Base-by-base conservation (phyloP, 2,329 filamentous ascomycete genomes). In the Hortaea werneckii region DNA sequence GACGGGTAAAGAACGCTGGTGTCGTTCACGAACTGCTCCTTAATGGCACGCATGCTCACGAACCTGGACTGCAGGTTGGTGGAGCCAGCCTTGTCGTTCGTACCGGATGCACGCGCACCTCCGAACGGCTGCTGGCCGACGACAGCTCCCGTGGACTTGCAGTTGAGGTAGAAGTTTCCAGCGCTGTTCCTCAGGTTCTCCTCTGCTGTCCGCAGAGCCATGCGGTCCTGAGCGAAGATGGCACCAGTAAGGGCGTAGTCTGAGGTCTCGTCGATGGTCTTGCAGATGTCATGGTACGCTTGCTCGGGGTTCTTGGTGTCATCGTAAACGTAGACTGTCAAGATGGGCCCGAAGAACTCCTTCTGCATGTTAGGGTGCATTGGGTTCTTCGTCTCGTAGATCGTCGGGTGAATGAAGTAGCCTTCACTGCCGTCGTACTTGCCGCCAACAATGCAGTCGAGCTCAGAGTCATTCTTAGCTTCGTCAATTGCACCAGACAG, bases 111-210 rank as follows among this genome's bases (percentile, higher is more conserved):
- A 48, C 75, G 66, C n/a, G 72, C 73, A 35, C 75, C 75, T 47
- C 75, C 75, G 46, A 66, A 66, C 5, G 63, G 63, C 53, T 66
- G 64, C 54, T 66, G 64, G 2, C 60, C 64, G 6, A 66, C 61
- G 53, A 70, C 66, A 50, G 69, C 62, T 42, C 71, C 75, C 2
- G 75, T 78, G 50, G 70, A 82, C 76, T 89, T 89, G 72, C 82
- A 85, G 70, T 89, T 90, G 67, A 90, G 75, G 69, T 90, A 90
- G 64, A 89, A 89, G 71, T 90, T 90, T 37, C 85, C 85, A 0
- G 85, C 85, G 0, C 82, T 71, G 61, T 88, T 80, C 53, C 83
- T 74, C 44, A 90, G 72, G 50, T 73, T 76, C 55, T 87, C 78
- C 65, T 88, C 84, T 0, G 84, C 85, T 46, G 74, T 73, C 26